These are phyloP conservation scores for Yarrowia galli DNA, from an alignment of 1,139 yeast species.

Conservation along the genomic window DNA sequence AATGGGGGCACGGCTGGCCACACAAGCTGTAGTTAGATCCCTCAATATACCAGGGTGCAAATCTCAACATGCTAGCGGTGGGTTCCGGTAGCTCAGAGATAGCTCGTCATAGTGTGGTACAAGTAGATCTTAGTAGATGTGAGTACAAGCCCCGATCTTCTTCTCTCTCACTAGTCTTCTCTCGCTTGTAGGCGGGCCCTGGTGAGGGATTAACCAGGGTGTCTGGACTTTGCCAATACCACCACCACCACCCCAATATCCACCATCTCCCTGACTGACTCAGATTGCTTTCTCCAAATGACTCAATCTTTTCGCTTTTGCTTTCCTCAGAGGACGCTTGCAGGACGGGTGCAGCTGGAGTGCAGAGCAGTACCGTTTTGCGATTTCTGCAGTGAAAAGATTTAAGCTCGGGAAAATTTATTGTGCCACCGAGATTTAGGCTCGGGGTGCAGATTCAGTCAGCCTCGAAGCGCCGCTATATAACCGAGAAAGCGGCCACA, in stretches of 20 bases:
- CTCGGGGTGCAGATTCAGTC: conserved; percentile 6
- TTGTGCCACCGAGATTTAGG: conserved; percentile 27
- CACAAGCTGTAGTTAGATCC: no score
- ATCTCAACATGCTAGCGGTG: background rate
- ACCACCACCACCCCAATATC: no score
- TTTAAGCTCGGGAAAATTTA: conserved; percentile 29
- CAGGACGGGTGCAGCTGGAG: background rate
- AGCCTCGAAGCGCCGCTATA: conserved; percentile 25
- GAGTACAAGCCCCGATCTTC: no score
- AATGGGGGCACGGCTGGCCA: background rate
- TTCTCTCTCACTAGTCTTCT: no score
- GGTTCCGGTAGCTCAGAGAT: no score
- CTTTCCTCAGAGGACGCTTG: background rate
- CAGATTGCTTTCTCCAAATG: conserved; percentile 3
- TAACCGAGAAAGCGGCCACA: no score
- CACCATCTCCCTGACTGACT: no score
- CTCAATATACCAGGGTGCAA: background rate
- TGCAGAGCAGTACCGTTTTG: background rate
- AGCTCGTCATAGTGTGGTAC: no score
- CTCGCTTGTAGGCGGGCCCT: no score
- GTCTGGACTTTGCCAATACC: no score
- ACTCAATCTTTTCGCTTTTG: conserved; percentile 13
- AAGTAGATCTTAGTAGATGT: no score
- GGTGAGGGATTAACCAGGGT: no score
- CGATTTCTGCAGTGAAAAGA: background rate